Percentiles rank a stretch among this genome's conserved stretches.
Conservation (phyloP, 768 basidiomycete genomes). For the Naganishia vaughanmartiniae region DNA sequence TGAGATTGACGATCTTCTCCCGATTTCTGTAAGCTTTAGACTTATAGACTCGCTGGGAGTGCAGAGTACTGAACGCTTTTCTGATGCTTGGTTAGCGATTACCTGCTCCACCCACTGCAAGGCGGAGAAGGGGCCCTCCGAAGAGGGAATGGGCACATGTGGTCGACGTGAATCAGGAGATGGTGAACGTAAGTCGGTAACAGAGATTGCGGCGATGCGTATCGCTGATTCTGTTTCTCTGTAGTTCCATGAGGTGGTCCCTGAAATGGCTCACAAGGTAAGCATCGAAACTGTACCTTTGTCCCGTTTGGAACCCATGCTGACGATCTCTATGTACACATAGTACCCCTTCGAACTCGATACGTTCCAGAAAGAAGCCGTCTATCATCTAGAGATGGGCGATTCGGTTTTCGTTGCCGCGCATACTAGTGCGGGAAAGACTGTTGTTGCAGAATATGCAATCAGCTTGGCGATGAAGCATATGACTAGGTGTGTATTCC, state of each 20-base stretch:
- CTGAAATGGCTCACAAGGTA: constrained; percentile 92
- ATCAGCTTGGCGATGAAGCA: constrained; percentile 95
- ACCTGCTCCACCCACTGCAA: constrained; percentile 43
- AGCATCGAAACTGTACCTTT: constrained; percentile 25
- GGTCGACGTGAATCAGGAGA: constrained; percentile 85
- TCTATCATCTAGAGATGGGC: constrained; percentile 94
- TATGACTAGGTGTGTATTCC: constrained; percentile 82
- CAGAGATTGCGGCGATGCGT: background rate
- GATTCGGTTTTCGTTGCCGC: constrained; percentile 99
- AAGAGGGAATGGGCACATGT: constrained; percentile 98
- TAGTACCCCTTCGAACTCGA: constrained; percentile 99
- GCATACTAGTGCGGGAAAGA: constrained; percentile 99
- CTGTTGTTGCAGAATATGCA: constrained; percentile 97
- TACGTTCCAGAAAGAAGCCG: constrained; percentile 97
- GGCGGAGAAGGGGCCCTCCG: constrained; percentile 51
- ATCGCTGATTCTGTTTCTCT: background rate
- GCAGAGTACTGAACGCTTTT: constrained; percentile 45
- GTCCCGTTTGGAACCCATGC: background rate
- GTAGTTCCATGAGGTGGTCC: constrained; percentile 72
- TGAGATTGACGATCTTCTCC: constrained; percentile 79
- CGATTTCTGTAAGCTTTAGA: constrained; percentile 51
- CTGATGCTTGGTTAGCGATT: constrained; percentile 36
- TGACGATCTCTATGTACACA: background rate
- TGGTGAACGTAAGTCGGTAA: constrained; percentile 60
- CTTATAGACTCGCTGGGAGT: constrained; percentile 55